Evolutionary conservation across 1,284 basidiomycete species (phyloP), one percentile per base, ranked within the genome.

Genomic region (Apiotrichum veenhuisii): DNA sequence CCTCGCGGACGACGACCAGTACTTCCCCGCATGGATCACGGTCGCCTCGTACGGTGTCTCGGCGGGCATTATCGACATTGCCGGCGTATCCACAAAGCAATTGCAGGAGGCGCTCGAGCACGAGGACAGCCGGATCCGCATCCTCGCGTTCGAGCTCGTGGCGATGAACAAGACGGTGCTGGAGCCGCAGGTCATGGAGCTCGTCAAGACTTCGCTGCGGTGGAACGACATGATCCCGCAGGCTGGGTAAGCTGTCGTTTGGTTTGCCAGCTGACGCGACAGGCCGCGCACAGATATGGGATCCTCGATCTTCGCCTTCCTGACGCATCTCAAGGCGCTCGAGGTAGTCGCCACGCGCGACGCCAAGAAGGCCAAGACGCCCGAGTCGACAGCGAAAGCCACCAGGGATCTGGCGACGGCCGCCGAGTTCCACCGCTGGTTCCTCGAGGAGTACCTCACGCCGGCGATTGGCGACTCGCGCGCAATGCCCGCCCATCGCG

Each of bases 11-110:
- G 46, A 50, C 5, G 57, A 50, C 23, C 23, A 59, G 5, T 47
- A 57, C 15, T 67, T 71, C 42, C 52, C 67, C 1, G 57, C 68
- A 0, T 76, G 74, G 74, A 62, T 72, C 18, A 57, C 68, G 2
- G 61, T 71, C 1, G 72, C 74, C 2, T 65, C 72, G 1, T 50
- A 69, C 12, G 70, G 72, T 8, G 65, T 76, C 7, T 61, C 65
- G 23, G 52, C 52, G 3, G 66, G 65, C 2, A 49, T 61, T 0
- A 26, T 70, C 4, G 50, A 48, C 3, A 58, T 74, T 12, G 41
- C 42, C 2, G 62, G 64, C 5, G 53, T 76, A 5, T 64, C 67
- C 3, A 27, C 10, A 11, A 41, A 53, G 18, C 56, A 63, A 14
- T 44, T 74, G 22, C 43, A 62, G 22, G 61, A 67, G 41, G 72